Evolutionary conservation across 352 stramenopile species (phyloP).

Genomic region (Globisporangium emineosum): DNA sequence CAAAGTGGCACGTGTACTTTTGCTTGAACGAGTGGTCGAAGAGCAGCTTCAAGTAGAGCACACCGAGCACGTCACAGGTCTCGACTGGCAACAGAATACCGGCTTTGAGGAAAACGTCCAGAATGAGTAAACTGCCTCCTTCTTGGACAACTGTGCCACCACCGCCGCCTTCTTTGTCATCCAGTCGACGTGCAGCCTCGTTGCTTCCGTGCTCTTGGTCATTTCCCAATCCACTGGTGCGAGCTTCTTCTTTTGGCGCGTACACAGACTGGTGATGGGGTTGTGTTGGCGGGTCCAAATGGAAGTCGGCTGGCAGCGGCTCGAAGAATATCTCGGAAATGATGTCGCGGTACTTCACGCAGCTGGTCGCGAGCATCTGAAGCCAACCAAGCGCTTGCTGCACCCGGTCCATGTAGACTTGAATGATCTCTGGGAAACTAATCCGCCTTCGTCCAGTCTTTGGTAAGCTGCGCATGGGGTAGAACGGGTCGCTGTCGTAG

Average conservation of each 20-base stretch:
- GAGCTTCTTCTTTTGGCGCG: neutral
- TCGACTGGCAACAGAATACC: slow-evolving; percentile 70
- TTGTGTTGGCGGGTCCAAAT: slow-evolving; percentile 23
- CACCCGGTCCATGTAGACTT: slow-evolving; percentile 53
- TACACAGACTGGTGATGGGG: neutral
- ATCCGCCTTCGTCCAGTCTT: slow-evolving; percentile 38
- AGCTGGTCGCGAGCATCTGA: slow-evolving; percentile 71
- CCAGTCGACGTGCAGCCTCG: neutral
- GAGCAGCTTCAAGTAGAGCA: slow-evolving; percentile 78
- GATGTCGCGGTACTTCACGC: slow-evolving; percentile 58
- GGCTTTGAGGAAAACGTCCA: slow-evolving; percentile 74
- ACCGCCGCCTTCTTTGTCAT: neutral
- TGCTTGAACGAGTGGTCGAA: slow-evolving; percentile 83
- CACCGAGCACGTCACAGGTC: slow-evolving; percentile 69
- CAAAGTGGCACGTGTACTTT: slow-evolving; percentile 77
- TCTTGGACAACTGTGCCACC: neutral
- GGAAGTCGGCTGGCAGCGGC: slow-evolving; percentile 45
- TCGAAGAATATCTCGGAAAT: slow-evolving; percentile 61
- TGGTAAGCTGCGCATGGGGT: slow-evolving; percentile 33
- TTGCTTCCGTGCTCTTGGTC: slow-evolving; percentile 19
- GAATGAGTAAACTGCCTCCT: slow-evolving; percentile 25
- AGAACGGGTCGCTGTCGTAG: slow-evolving; percentile 33
- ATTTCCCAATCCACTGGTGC: neutral
- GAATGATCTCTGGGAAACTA: slow-evolving; percentile 41
- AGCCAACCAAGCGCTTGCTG: slow-evolving; percentile 64